Evolutionary conservation across 176 grass and related monocot species (phyloP).

Genomic region (Aegilops bicornis): DNA sequence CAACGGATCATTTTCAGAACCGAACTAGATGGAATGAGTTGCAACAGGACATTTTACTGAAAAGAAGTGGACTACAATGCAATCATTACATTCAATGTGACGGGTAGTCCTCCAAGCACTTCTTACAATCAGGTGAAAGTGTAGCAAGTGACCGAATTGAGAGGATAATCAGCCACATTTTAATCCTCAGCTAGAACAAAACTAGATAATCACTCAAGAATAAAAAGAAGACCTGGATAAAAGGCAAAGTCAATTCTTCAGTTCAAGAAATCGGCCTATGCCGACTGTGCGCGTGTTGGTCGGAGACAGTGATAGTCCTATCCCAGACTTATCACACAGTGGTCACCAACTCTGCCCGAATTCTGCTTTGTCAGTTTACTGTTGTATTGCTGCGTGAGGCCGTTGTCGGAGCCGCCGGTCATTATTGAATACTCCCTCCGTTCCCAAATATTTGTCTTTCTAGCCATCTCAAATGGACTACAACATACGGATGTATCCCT

Average conservation of each 20-base stretch:
- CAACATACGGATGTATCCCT: no score
- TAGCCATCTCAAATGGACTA: no score
- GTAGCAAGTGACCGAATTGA: background rate
- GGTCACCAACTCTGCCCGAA: background rate
- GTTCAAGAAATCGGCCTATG: background rate
- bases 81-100: background rate
- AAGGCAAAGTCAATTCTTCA: no score
- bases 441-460: no score
- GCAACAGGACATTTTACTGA: background rate
- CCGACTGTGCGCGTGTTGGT: background rate
- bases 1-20: no score
- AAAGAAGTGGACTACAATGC: background rate
- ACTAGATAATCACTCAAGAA: no score
- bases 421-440: constrained; percentile 46
- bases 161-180: no score
- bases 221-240: no score
- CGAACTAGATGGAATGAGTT: background rate
- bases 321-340: background rate
- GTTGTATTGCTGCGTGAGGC: background rate
- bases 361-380: background rate
- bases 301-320: background rate
- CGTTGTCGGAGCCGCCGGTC: constrained; percentile 10
- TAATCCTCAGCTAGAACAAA: no score
- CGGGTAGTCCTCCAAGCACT: background rate
- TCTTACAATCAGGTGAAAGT: background rate